Percentiles rank a stretch among this genome's conserved stretches.
Conservation (phyloP, 148 eudicot species). For the Chenopodium album region DNA sequence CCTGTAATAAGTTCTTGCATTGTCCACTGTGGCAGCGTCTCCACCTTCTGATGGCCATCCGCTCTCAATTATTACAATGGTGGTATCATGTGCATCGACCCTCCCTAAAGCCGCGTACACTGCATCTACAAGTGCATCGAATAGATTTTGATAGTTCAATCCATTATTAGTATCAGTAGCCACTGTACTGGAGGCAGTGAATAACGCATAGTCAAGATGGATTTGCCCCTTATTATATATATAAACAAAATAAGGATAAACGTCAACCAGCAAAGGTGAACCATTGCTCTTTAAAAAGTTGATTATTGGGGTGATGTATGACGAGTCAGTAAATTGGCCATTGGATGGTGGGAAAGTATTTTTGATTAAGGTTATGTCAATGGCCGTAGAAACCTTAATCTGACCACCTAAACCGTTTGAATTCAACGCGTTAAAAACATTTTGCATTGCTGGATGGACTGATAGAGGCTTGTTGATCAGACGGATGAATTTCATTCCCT, state of each 20-base stretch:
- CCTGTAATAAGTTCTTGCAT: constrained; percentile 4
- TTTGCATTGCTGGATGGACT: constrained; percentile 41
- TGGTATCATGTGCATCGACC: background rate
- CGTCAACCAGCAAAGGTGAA: constrained; percentile 30
- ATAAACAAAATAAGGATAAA: constrained; percentile 33
- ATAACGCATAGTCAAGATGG: constrained; percentile 31
- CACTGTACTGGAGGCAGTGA: constrained; percentile 29
- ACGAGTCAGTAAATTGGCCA: constrained; percentile 4
- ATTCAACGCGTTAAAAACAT: constrained; percentile 28
- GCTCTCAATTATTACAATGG: background rate
- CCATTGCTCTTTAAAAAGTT: constrained; percentile 19
- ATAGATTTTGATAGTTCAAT: constrained; percentile 33
- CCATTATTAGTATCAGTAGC: constrained; percentile 23
- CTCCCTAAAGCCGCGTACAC: constrained; percentile 29
- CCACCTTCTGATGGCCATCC: constrained; percentile 16
- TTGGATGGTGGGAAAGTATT: constrained; percentile 30
- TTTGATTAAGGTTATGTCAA: constrained; percentile 12
- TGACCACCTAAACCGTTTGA: constrained; percentile 13
- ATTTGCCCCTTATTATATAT: background rate
- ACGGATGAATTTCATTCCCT: constrained; percentile 34
- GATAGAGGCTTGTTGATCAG: constrained; percentile 14
- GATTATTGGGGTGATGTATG: constrained; percentile 29
- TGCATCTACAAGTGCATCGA: constrained; percentile 35
- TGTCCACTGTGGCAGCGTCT: background rate
- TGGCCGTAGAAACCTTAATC: constrained; percentile 34